Base-by-base conservation (phyloP, 208 protist genomes). In the Leishmania amazonensis region DNA sequence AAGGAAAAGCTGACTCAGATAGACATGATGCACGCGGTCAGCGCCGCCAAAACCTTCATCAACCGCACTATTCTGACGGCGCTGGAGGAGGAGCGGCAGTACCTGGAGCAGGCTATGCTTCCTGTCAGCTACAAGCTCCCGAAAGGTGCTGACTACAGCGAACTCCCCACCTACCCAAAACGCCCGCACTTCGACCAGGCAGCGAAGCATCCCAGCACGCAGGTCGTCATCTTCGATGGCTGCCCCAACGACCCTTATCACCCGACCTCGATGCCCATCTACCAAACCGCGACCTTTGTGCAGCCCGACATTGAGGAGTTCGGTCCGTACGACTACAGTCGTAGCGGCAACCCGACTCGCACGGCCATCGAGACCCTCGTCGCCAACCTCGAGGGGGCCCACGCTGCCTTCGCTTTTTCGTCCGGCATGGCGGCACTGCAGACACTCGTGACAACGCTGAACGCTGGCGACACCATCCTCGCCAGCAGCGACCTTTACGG, bases 281-380 rank as follows among this genome's bases (percentile, higher is more conserved):
- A 98, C 81, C 96, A 98, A 73, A 98, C 94, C 2, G 88, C 94
- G 9, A 98, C 96, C 40, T 98, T 98, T 83, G 95, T 97, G 47
- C 96, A 97, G 87, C 90, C 91, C 0, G 92, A 92, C 74, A 95
- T 97, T 51, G 87, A 85, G 58, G 85, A 90, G 58, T 94, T 93
- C 78, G 96, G 95, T 40, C 89, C 87, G 64, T 99, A 97, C 84
- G 98, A 99, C 88, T 99, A 99, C 84, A 93, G 92, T 58, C 91
- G 98, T 65, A 96, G 93, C 49, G 96, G 95, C 75, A 99, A 99
- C 85, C 98, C 98, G 31, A 99, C 98, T 40, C 89, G 97, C 72
- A 94, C 95, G 2, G 93, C 96, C 40, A 91, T 98, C 72, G 97
- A 99, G 87, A 91, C 87, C 49, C 87, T 95, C 70, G 81, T 99